Evolutionary conservation across 805 yeast species (phyloP).

Genomic region (Yarrowia yakushimensis): DNA sequence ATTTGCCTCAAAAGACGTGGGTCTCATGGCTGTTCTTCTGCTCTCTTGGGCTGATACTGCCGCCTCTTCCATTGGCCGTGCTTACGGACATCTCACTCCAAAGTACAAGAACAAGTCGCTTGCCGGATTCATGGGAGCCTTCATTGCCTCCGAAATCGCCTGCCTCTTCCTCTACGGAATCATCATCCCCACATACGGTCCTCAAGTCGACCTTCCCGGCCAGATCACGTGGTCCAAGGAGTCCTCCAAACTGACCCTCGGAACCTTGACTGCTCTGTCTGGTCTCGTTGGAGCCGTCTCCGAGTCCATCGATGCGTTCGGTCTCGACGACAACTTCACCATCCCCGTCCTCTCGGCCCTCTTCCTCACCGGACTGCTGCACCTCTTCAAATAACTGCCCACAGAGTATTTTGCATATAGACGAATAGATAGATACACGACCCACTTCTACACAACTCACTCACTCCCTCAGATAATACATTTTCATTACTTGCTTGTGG

Average conservation of each 20-base stretch:
- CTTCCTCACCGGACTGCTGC: constrained; percentile 42
- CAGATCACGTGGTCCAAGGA: constrained; percentile 65
- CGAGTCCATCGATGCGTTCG: constrained; percentile 74
- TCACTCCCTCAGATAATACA: not conserved
- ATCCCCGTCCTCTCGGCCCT: constrained; percentile 83
- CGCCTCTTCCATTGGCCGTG: constrained; percentile 90
- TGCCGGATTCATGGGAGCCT: constrained; percentile 90
- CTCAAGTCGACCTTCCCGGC: constrained; percentile 49
- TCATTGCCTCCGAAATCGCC: constrained; percentile 62
- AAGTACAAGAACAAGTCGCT: constrained; percentile 72
- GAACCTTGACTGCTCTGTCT: constrained; percentile 52
- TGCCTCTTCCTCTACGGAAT: constrained; percentile 68
- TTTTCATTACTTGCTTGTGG: constrained; percentile 14
- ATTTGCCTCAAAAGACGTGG: constrained; percentile 74
- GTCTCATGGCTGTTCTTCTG: constrained; percentile 68
- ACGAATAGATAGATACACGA: constrained; percentile 11
- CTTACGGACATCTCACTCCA: constrained; percentile 79
- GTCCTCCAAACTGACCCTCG: constrained; percentile 54
- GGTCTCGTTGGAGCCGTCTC: constrained; percentile 84
- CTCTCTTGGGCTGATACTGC: constrained; percentile 98
- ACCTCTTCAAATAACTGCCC: constrained; percentile 5
- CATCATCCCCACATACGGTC: constrained; percentile 60
- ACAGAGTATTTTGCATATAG: constrained; percentile 14
- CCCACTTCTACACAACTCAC: too few species aligned
- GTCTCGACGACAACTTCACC: constrained; percentile 89